These are phyloP conservation scores for Ceratonia siliqua DNA, from an alignment of 306 rosid species.

Conservation along the genomic window DNA sequence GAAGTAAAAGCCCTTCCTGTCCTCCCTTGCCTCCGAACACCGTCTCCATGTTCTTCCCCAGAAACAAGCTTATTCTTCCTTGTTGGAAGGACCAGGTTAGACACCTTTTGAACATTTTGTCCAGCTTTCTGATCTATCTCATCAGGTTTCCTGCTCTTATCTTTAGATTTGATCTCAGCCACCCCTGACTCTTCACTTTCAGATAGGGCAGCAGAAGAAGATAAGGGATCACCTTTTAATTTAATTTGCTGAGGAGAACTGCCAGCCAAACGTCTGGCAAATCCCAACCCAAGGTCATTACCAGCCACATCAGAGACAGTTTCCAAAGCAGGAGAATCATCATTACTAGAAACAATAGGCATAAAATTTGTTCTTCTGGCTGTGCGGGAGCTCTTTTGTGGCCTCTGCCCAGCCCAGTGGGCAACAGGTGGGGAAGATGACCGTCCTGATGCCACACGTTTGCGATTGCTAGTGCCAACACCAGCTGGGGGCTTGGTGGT, in stretches of 20 bases:
- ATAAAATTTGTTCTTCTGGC: conserved; percentile 85
- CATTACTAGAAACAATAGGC: conserved; percentile 76
- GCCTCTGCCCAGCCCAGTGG: conserved; percentile 85
- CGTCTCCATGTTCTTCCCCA: conserved; percentile 94
- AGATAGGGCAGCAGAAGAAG: conserved; percentile 74
- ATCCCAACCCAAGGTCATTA: conserved; percentile 74
- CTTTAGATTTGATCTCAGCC: conserved; percentile 76
- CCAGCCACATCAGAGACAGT: conserved; percentile 68
- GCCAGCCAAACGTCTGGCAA: conserved; percentile 66
- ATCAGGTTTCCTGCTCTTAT: conserved; percentile 69
- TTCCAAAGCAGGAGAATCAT: conserved; percentile 72
- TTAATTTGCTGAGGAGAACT: conserved; percentile 83
- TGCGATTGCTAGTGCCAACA: conserved; percentile 77
- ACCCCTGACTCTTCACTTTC: conserved; percentile 98
- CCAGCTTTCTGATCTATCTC: conserved; percentile 78
- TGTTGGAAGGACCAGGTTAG: conserved; percentile 58
- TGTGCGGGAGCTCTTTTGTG: conserved; percentile 92
- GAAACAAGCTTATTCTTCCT: conserved; percentile 75
- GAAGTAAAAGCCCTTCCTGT: conserved; percentile 73
- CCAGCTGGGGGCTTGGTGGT: conserved; percentile 81
- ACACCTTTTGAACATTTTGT: conserved; percentile 69
- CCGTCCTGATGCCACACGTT: conserved; percentile 72
- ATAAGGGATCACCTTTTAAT: conserved; percentile 74
- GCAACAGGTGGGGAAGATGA: conserved; percentile 93
- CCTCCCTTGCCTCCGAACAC: conserved; percentile 98